A percentile compares a stretch with the other conserved stretches of the same genome.
Evolutionary conservation across 2,329 filamentous ascomycete species (phyloP).

Genomic region (Furcasterigmium sp.): DNA sequence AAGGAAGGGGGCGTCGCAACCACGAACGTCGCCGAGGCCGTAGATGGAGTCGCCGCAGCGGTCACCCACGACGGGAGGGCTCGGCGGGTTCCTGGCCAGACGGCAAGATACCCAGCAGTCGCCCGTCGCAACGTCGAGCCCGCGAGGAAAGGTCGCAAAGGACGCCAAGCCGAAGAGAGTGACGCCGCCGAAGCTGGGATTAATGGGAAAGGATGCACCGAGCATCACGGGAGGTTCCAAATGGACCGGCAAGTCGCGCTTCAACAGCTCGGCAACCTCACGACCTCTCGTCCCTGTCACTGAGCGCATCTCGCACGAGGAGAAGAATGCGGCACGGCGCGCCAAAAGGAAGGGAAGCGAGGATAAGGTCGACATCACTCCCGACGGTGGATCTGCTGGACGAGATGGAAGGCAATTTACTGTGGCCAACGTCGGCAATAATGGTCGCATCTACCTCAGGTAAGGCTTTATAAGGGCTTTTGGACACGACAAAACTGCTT

Average conservation of each 20-base stretch:
- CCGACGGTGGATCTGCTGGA: conserved; percentile 55
- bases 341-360: conserved; percentile 48
- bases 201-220: conserved; percentile 14
- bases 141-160: conserved; percentile 5
- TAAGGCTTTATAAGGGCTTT: conserved; percentile 28
- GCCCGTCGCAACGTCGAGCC: conserved; percentile 5
- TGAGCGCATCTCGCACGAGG: conserved; percentile 39
- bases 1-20: too few species aligned
- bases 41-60: conserved; percentile 17
- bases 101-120: conserved; percentile 6
- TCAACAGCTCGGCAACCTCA: conserved; percentile 14
- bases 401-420: conserved; percentile 69
- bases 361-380: conserved; percentile 50
- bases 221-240: conserved; percentile 9
- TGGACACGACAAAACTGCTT: background rate
- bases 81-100: conserved; percentile 6
- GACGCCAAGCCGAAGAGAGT: conserved; percentile 10
- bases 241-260: conserved; percentile 20
- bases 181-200: conserved; percentile 12
- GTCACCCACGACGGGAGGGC: background rate
- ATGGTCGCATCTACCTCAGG: conserved; percentile 78
- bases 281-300: conserved; percentile 40
- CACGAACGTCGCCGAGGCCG: background rate
- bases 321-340: conserved; percentile 25
- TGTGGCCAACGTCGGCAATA: conserved; percentile 77